Percentiles rank a stretch among this genome's conserved stretches.
Conservation (phyloP, 1,284 basidiomycete species). For the Macrocystidia cucumis region DNA sequence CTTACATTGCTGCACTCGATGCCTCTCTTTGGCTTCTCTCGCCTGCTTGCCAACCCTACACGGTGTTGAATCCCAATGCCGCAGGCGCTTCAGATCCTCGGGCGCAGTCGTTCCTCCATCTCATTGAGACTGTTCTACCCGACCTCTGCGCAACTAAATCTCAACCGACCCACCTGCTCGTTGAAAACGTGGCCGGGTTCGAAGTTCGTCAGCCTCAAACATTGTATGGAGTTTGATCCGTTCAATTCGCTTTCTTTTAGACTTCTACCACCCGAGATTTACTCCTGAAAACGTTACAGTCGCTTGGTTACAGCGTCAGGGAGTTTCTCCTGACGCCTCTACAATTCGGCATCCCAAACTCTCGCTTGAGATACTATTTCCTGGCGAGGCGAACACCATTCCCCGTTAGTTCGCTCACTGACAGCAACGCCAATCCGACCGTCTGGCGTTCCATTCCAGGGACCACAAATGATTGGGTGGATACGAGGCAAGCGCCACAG, state of each 20-base stretch:
- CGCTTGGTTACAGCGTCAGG: slow-evolving; percentile 44
- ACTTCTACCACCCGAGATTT: slow-evolving; percentile 52
- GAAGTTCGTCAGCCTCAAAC: slow-evolving; percentile 39
- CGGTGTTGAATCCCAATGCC: slow-evolving; percentile 63
- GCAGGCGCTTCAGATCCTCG: slow-evolving; percentile 64
- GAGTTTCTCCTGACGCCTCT: slow-evolving; percentile 67
- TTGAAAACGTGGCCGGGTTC: slow-evolving; percentile 78
- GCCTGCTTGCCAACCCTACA: slow-evolving; percentile 77
- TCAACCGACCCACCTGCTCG: slow-evolving; percentile 50
- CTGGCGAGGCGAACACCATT: slow-evolving; percentile 48
- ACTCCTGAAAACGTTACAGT: slow-evolving; percentile 39
- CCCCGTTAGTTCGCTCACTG: slow-evolving; percentile 17
- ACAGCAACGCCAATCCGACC: slow-evolving; percentile 10
- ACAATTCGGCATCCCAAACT: slow-evolving; percentile 74
- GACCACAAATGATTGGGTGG: slow-evolving; percentile 29
- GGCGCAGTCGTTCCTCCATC: slow-evolving; percentile 67
- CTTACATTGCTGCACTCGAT: slow-evolving; percentile 31
- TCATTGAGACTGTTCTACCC: slow-evolving; percentile 60
- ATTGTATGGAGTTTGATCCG: slow-evolving; percentile 3
- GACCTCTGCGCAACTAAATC: slow-evolving; percentile 32
- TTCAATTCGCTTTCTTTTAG: slow-evolving; percentile 25
- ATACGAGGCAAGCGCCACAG: slow-evolving; percentile 20
- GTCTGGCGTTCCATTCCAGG: slow-evolving; percentile 47
- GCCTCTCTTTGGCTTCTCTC: slow-evolving; percentile 68
- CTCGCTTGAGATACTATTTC: slow-evolving; percentile 71